Evolutionary conservation across 106 monocot species (phyloP).

Genomic region (Platanthera guangdongensis): DNA sequence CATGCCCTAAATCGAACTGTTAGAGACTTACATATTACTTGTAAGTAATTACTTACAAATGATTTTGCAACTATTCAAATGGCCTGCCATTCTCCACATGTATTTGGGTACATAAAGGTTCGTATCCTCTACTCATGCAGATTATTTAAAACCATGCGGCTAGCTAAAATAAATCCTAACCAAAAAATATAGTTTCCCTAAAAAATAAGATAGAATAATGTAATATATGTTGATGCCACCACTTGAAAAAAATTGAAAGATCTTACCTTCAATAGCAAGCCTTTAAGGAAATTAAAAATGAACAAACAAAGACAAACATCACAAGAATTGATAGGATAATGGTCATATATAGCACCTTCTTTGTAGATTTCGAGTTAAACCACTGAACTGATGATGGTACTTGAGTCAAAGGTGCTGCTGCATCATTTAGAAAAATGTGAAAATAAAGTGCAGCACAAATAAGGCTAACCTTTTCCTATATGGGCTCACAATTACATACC

Average conservation of each 20-base stretch:
- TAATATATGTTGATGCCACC: background rate
- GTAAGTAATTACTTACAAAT: background rate
- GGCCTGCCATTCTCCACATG: background rate
- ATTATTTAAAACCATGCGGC: background rate
- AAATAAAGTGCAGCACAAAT: background rate
- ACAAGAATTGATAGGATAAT: background rate
- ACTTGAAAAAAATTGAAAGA: background rate
- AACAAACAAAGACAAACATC: background rate
- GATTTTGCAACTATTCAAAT: background rate
- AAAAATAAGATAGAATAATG: background rate
- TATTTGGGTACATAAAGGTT: background rate
- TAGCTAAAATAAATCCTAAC: background rate
- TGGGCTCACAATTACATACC: conserved; percentile 16
- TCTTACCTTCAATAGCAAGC: background rate
- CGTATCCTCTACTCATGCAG: background rate
- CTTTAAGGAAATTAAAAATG: background rate
- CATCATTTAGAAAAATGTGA: background rate
- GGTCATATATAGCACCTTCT: conserved; percentile 33
- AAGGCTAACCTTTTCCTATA: background rate
- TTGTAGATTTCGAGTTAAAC: conserved; percentile 51
- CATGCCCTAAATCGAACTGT: background rate
- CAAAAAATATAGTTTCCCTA: background rate
- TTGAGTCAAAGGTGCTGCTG: conserved; percentile 25
- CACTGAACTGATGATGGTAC: conserved; percentile 25
- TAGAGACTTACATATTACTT: background rate